Base-by-base conservation (phyloP, 768 basidiomycete genomes). In the Paxillus ammoniavirescens region DNA sequence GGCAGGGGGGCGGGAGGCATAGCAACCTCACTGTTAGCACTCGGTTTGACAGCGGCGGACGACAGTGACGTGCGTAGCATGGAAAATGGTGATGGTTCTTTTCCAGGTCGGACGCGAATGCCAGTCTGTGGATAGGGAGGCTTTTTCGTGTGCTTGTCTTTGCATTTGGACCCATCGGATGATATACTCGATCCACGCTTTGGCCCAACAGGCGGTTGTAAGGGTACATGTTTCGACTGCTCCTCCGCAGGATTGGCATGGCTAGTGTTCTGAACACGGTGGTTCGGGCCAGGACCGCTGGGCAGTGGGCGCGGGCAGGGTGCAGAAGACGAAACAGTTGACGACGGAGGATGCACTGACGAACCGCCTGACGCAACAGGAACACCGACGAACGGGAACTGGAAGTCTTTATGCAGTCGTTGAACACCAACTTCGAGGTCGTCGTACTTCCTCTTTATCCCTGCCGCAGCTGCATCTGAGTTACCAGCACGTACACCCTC, bases 121-220 rank as follows among this genome's bases (percentile, higher is more conserved):
- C 81, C 80, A 9, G 77, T 65, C 21, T 74, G 53, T 14, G 80
- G 79, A 43, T 78, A 76, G 12, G 59, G 57, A 2, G 37, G 18
- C 58, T 75, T 80, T 70, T 78, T 79, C 49, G 66, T 55, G 36
- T 74, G 69, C 50, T 75, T 78, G 47, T 73, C 75, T 55, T 75
- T 76, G 47, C 63, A 64, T 58, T 64, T 71, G 63, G 54, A 50
- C 54, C 23, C 33, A 26, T 67, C 53, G 13, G 44, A 28, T 42
- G 50, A 23, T 38, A 30, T 21, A 18, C 35, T 46, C 21, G 65
- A 46, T n/a, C 44, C 49, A 3, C 47, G 57, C 47, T 58, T 65
- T 47, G 56, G 31, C 10, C 42, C 28, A 18, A 35, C 41, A 21
- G 59, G 36, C 2, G 36, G 10, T 2, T 35, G 23, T 18, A 37